Conservation (phyloP, 2,329 filamentous ascomycete genomes). For the Talaromyces sp. region DNA sequence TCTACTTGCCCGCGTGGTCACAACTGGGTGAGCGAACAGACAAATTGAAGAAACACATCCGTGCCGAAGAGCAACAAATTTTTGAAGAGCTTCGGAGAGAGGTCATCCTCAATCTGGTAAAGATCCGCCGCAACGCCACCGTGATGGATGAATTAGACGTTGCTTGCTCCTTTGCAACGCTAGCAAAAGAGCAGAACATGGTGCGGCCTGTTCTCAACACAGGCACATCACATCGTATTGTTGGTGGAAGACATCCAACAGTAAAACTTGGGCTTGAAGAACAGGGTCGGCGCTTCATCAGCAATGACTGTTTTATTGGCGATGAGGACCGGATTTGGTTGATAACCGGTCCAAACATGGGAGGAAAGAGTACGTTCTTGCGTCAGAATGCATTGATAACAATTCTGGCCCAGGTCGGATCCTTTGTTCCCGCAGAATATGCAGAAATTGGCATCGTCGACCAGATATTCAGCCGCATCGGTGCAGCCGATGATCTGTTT, state of each 20-base stretch:
- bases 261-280: conserved; percentile 79
- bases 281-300: conserved; percentile 75
- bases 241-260: conserved; percentile 86
- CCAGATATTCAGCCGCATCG: conserved; percentile 88
- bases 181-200: conserved; percentile 72
- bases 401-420: conserved; percentile 87
- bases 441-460: conserved; percentile 90
- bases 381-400: conserved; percentile 94
- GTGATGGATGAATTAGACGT: conserved; percentile 93
- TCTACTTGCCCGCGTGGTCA: conserved; percentile 82
- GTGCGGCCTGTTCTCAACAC: conserved; percentile 69
- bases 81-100: conserved; percentile 70
- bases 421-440: conserved; percentile 84
- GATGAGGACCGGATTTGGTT: conserved; percentile 67
- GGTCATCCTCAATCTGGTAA: conserved; percentile 78
- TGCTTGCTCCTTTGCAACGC: conserved; percentile 74
- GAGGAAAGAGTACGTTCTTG: conserved; percentile 91
- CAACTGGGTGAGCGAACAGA: conserved; percentile 75
- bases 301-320: conserved; percentile 83
- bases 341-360: conserved; percentile 92
- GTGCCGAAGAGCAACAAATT: conserved; percentile 77
- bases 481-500: conserved; percentile 93
- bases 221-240: conserved; percentile 66
- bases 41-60: conserved; percentile 71
- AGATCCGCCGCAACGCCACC: conserved; percentile 81